A percentile compares a stretch with the other conserved stretches of the same genome.
Evolutionary conservation across 768 basidiomycete genomes (phyloP).

Genomic region (Austroboletus eburneus): DNA sequence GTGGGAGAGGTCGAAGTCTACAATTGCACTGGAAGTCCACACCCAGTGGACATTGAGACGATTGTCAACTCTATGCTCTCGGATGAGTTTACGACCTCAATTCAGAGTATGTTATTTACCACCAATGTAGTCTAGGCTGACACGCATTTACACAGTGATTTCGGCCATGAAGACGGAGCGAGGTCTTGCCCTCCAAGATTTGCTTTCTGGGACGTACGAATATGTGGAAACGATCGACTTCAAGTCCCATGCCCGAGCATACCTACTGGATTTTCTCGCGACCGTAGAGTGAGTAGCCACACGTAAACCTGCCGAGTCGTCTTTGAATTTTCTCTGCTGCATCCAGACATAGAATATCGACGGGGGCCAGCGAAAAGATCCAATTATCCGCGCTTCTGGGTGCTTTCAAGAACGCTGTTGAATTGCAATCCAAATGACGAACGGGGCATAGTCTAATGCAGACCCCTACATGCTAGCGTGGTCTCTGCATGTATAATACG

Average conservation of each 20-base stretch:
- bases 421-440: slow-evolving; percentile 52
- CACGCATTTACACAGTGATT: slow-evolving; percentile 59
- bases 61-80: slow-evolving; percentile 95
- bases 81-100: slow-evolving; percentile 92
- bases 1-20: slow-evolving; percentile 91
- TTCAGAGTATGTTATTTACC: slow-evolving; percentile 53
- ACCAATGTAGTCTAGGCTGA: background rate
- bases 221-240: slow-evolving; percentile 84
- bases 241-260: slow-evolving; percentile 81
- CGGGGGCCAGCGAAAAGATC: slow-evolving; percentile 92
- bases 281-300: slow-evolving; percentile 76
- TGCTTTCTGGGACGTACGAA: slow-evolving; percentile 89
- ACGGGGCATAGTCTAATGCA: no score
- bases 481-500: no score
- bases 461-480: no score
- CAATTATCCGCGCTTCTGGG: slow-evolving; percentile 89
- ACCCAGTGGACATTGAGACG: slow-evolving; percentile 89
- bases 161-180: slow-evolving; percentile 83
- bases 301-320: background rate
- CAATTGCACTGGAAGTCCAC: slow-evolving; percentile 94
- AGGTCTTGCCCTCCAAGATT: slow-evolving; percentile 91
- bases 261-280: slow-evolving; percentile 90
- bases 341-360: slow-evolving; percentile 79
- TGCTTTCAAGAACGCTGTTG: slow-evolving; percentile 90
- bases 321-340: background rate